Conservation (phyloP, 2,329 filamentous ascomycete genomes). For the Gliomastix tumulicola region DNA sequence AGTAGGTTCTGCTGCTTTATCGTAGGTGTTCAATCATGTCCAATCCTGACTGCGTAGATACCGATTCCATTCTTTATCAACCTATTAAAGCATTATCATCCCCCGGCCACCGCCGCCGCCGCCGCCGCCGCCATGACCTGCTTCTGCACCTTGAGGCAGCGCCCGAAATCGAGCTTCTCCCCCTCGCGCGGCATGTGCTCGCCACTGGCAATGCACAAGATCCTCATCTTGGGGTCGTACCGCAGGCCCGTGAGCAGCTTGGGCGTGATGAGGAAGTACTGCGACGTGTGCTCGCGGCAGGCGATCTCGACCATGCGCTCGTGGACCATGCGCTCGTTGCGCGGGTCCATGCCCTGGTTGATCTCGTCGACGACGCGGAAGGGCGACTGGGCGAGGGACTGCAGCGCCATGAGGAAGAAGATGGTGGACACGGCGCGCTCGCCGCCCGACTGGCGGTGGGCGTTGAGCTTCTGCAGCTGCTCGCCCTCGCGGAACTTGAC, state of each 20-base stretch:
- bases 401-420: constrained; percentile 97
- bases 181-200: constrained; percentile 59
- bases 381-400: constrained; percentile 85
- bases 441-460: constrained; percentile 91
- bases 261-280: constrained; percentile 96
- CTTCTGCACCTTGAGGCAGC: constrained; percentile 36
- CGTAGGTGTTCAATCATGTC: too few relatives aligned
- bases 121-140: constrained; percentile 25
- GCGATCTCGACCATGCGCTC: constrained; percentile 98
- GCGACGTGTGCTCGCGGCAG: constrained; percentile 70
- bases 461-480: constrained; percentile 74
- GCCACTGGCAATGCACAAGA: constrained; percentile 89
- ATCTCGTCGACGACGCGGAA: constrained; percentile 99
- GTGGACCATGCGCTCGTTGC: constrained; percentile 97
- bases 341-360: constrained; percentile 98
- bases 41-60: too few relatives aligned
- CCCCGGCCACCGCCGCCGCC: too few relatives aligned
- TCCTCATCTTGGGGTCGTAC: constrained; percentile 86
- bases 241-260: constrained; percentile 81
- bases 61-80: too few relatives aligned
- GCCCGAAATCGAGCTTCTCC: constrained; percentile 40
- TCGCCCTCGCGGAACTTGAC: constrained; percentile 92
- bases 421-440: constrained; percentile 96
- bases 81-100: too few relatives aligned
- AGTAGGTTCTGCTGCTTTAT: too few relatives aligned